Conservation (phyloP, 2,329 filamentous ascomycete genomes). For the Ophiocordyceps camponoti-rufipedis region DNA sequence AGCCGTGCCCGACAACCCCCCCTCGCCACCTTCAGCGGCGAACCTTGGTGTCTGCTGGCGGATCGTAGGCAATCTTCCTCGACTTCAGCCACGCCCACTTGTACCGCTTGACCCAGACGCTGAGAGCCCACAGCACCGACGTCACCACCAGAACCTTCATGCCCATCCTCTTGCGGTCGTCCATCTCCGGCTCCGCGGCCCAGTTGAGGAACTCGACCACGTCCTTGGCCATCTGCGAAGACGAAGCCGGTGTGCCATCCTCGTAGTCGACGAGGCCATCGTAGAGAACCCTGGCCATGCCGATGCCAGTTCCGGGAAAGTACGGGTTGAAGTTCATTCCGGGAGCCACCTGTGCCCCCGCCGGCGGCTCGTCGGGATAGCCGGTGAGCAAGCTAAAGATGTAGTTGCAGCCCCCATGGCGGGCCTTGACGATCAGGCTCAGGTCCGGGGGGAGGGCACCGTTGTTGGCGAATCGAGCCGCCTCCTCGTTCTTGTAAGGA, state of each 20-base stretch:
- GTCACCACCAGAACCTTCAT: conserved; percentile 83
- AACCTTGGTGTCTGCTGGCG: conserved; percentile 39
- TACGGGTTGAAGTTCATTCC: conserved; percentile 99
- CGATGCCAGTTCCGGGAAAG: conserved; percentile 97
- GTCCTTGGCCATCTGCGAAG: conserved; percentile 99
- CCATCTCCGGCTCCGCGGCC: conserved; percentile 97
- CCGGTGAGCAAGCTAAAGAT: conserved; percentile 94
- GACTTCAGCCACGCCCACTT: conserved; percentile 97
- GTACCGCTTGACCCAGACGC: conserved; percentile 98
- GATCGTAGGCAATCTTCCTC: conserved; percentile 79
- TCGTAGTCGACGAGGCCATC: conserved; percentile 97
- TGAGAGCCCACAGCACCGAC: conserved; percentile 63
- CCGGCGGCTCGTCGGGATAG: conserved; percentile 90
- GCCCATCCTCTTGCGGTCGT: conserved; percentile 98
- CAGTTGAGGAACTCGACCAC: conserved; percentile 98
- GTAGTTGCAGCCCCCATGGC: conserved; percentile 96
- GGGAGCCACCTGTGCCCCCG: conserved; percentile 65
- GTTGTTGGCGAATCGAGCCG: conserved; percentile 93
- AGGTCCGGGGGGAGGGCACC: conserved; percentile 95
- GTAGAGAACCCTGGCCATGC: conserved; percentile 96
- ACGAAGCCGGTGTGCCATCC: conserved; percentile 81
- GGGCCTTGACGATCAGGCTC: conserved; percentile 90
- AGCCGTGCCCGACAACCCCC: conserved; percentile 3
- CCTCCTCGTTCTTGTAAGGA: conserved; percentile 98
- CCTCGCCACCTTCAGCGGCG: conserved; percentile 21